Evolutionary conservation across 345 rosid genomes (phyloP), one percentile per base, ranked within the genome.

Genomic region (Eucalyptus sideroxylon): DNA sequence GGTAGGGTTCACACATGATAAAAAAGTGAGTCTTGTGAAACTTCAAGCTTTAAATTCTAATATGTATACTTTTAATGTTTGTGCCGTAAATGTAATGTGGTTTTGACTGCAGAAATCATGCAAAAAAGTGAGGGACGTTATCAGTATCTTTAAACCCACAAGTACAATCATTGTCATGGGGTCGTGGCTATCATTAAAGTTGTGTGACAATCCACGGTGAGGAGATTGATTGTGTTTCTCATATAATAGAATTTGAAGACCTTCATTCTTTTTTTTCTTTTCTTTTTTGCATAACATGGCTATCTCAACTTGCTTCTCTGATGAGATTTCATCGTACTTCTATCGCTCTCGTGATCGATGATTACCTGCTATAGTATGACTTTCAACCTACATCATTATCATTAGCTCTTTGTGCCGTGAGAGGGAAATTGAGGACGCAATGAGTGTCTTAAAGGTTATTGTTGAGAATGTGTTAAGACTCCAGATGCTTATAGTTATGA

Each of bases 371-470:
- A 24, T 56, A 56, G 62, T 56, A 9, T 26, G 62, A 56, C 62
- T 94, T 69, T 97, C 93, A 80, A 96, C 98, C 37, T 95, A 95
- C 23, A 96, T 97, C 91, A 96, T 95, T 37, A 85, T 97, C 90
- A 96, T 97, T 82, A 92, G 95, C 89, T 90, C 91, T 4, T 82
- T 96, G 31, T 96, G 99, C n/a, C 95, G 96, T 1, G 96, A 95
- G 51, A 95, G 98, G 26, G 93, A 92, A 91, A 77, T 89, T 40
- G 96, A 94, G 26, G 96, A 95, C 42, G 98, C 99, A 0, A 89
- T 95, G 88, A 91, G 93, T 90, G 92, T 96, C 10, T 90, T 95
- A 87, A 94, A 87, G 92, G 89, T 88, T 62, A 95, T 95, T 93
- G 93, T 91, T 91, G 96, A 94, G 31, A 40, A 37, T 37, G 37